phyloP scores from a whole-genome alignment of 805 yeast species.

The Metschnikowia henanensis region DNA sequence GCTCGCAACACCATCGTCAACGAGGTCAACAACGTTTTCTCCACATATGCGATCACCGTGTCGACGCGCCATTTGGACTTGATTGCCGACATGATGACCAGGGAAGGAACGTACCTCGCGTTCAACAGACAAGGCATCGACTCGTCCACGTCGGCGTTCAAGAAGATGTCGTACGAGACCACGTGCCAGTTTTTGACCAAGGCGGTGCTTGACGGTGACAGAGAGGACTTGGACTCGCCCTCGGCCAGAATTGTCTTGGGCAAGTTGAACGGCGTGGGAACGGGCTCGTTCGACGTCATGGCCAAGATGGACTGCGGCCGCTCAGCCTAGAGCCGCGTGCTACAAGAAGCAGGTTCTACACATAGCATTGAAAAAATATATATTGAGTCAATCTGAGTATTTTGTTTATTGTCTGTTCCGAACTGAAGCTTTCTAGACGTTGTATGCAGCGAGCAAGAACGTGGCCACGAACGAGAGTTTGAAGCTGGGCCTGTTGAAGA shows the following conservation, averaged over 20 bases:
- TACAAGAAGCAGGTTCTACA: neutral
- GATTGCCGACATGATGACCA: slow-evolving; percentile 98
- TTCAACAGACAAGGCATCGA: slow-evolving; percentile 99
- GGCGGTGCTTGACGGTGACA: slow-evolving; percentile 90
- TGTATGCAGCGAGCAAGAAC: slow-evolving; percentile 61
- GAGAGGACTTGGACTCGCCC: slow-evolving; percentile 87
- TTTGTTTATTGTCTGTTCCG: neutral
- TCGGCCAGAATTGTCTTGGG: slow-evolving; percentile 94
- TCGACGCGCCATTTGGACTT: slow-evolving; percentile 92
- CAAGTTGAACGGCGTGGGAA: slow-evolving; percentile 87
- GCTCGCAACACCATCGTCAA: slow-evolving; percentile 96
- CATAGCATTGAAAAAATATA: neutral
- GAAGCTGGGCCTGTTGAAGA: slow-evolving; percentile 62
- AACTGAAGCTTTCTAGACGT: slow-evolving; percentile 24
- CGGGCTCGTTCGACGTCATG: slow-evolving; percentile 89
- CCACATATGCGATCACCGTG: slow-evolving; percentile 93
- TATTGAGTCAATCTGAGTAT: neutral
- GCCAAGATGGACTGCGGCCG: slow-evolving; percentile 28
- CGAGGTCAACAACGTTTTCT: slow-evolving; percentile 94
- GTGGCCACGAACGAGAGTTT: slow-evolving; percentile 54
- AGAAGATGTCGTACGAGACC: slow-evolving; percentile 99
- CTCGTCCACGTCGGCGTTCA: slow-evolving; percentile 89
- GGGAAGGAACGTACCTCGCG: slow-evolving; percentile 96
- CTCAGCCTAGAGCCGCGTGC: neutral
- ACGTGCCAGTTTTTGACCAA: slow-evolving; percentile 96